Percentiles rank a stretch among this genome's conserved stretches.
These are phyloP conservation scores for Strobilomyces dryophilus DNA, from an alignment of 768 basidiomycete species.

Conservation along the genomic window DNA sequence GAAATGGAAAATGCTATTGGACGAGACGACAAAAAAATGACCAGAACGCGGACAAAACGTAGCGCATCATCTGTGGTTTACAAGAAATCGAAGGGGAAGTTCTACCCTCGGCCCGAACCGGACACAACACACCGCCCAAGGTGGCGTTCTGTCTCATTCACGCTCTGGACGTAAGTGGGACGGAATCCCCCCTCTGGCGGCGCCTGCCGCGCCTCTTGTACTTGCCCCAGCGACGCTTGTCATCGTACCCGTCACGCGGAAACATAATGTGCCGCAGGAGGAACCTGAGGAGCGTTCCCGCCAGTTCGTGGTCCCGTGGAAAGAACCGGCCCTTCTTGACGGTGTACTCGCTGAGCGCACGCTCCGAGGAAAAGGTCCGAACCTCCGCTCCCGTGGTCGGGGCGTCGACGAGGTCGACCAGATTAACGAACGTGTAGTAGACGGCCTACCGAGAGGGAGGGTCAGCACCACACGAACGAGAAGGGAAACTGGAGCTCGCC, in stretches of 20 bases:
- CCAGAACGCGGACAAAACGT: too few relatives aligned
- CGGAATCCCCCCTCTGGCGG: conserved; percentile 9
- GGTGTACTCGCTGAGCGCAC: background rate
- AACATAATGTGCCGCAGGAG: conserved; percentile 7
- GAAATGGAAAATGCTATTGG: too few relatives aligned
- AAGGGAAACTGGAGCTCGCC: background rate
- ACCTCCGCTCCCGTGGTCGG: background rate
- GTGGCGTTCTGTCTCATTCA: background rate
- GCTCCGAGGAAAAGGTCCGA: background rate
- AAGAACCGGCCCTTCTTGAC: conserved; percentile 9
- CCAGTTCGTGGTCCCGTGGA: conserved; percentile 1
- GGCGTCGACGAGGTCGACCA: conserved; percentile 1
- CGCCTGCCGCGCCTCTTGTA: background rate
- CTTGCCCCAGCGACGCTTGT: background rate
- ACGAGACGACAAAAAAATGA: too few relatives aligned
- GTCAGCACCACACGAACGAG: background rate
- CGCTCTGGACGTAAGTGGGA: background rate
- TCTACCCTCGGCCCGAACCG: too few relatives aligned
- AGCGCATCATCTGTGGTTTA: too few relatives aligned
- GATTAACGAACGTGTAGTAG: background rate
- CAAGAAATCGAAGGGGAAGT: too few relatives aligned
- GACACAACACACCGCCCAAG: background rate
- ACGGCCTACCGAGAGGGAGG: background rate
- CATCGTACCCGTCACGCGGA: background rate
- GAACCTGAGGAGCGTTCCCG: conserved; percentile 3